Conservation (phyloP, 306 rosid genomes). For the Luffa acutangula region DNA sequence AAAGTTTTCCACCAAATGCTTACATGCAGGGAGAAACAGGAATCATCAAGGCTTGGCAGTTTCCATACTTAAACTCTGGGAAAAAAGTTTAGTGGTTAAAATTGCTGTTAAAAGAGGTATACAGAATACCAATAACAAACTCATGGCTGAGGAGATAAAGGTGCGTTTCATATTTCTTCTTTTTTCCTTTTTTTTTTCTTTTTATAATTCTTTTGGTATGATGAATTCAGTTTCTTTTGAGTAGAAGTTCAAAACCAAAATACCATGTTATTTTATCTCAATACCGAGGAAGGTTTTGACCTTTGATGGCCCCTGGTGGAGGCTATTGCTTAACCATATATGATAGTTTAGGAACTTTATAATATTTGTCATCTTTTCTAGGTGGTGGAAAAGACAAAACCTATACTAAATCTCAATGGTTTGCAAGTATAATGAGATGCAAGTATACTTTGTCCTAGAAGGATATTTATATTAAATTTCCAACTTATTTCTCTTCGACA, state of each 20-base stretch:
- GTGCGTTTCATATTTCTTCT: slow-evolving; percentile 28
- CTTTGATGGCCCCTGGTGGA: background rate
- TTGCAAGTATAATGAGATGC: background rate
- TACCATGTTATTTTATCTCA: background rate
- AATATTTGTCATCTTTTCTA: background rate
- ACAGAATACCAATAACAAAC: slow-evolving; percentile 90
- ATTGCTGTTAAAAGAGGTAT: slow-evolving; percentile 92
- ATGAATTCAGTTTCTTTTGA: slow-evolving; percentile 1
- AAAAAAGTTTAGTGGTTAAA: slow-evolving; percentile 76
- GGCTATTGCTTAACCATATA: background rate
- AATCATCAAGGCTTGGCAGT: slow-evolving; percentile 89
- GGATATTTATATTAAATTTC: background rate
- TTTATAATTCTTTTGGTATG: too few species aligned
- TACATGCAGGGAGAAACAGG: slow-evolving; percentile 72
- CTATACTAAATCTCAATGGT: background rate
- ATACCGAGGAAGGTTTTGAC: background rate
- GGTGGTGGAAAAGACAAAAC: background rate
- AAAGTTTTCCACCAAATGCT: background rate
- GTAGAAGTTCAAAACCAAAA: background rate
- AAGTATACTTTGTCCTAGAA: background rate
- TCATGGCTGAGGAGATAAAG: slow-evolving; percentile 89
- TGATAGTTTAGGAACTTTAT: background rate
- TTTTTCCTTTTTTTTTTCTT: background rate
- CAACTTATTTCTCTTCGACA: background rate
- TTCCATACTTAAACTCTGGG: slow-evolving; percentile 86